Conservation (phyloP, 169 alveolate genomes). For the Cryptosporidium ubiquitum region DNA sequence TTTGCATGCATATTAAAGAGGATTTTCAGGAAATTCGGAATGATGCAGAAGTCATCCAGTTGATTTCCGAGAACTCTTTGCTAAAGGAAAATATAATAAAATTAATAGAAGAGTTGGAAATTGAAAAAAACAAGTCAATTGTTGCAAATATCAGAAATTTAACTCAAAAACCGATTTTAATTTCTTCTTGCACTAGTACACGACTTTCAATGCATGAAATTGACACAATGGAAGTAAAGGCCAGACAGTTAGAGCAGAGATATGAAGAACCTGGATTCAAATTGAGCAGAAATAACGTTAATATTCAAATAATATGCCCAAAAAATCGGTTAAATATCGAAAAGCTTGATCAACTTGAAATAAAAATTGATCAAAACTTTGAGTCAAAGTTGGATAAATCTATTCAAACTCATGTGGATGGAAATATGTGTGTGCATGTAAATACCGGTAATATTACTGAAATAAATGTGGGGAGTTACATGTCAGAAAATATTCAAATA, state of each 20-base stretch:
- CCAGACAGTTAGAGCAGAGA: constrained; percentile 6
- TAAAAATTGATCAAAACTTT: neutral
- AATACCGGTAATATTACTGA: neutral
- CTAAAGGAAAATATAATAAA: constrained; percentile 8
- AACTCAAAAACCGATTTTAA: constrained; percentile 57
- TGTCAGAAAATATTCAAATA: neutral
- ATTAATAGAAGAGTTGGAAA: constrained; percentile 48
- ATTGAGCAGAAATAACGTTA: neutral
- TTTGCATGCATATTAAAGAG: constrained; percentile 7
- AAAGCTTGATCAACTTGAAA: neutral
- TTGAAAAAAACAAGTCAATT: constrained; percentile 24
- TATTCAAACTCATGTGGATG: constrained; percentile 16
- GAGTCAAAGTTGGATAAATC: neutral
- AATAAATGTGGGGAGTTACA: neutral
- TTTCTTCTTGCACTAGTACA: constrained; percentile 50
- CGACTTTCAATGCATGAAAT: constrained; percentile 42
- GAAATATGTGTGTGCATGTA: neutral
- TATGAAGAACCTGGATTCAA: neutral
- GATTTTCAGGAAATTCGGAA: neutral
- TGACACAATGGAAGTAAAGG: constrained; percentile 8
- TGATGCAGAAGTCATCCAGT: neutral
- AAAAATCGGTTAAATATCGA: neutral
- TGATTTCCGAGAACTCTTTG: constrained; percentile 24
- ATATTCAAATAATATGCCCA: neutral
- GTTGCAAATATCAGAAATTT: constrained; percentile 51